Base-by-base conservation (phyloP, 75 land plant genomes). In the Selaginella moellendorffii region DNA sequence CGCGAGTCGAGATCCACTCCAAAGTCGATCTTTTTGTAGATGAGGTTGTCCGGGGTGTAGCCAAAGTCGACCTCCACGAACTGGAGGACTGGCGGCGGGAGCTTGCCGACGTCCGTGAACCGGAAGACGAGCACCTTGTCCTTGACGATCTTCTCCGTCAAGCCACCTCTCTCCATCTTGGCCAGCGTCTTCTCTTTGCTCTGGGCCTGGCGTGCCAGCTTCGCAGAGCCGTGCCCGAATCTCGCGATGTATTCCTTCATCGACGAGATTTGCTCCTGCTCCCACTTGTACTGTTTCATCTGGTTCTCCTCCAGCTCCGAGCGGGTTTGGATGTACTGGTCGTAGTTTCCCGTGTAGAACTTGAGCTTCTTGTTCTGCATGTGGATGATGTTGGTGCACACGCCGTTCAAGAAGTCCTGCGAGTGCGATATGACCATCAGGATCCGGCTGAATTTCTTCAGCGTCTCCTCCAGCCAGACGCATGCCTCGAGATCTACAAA, bases 201-300 rank as follows among this genome's bases (percentile, higher is more conserved):
- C 74, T 87, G 92, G 14, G 92, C 92, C 60, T 87, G 87, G 17
- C 92, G 79, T 23, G 92, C 92, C 31, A 87, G 66, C 69, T 87
- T 87, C 0, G 92, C 92, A 31, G 87, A 84, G 9, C 87, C 92
- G 62, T 87, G 92, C 18, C 92, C 92, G 70, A 87, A 87, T 12
- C 97, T 76, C 1, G 97, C 97, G 66, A 90, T 87, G 66, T 90
- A 90, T 62, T 84, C 97, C 58, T 90, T 87, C 92, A 87, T 87
- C 0, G 65, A 54, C 30, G 85, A 51, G 52, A 87, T 87, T 53
- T 87, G 92, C 20, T 87, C 92, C 63, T 87, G 87, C 69, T 87
- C 92, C 92, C 92, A 87, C 62, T 71, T 84, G 70, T 84, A 87
- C 74, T 81, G 87, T 64, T 87, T 87, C 92, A 87, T 87, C 69